These are phyloP conservation scores for Poa annua DNA, from an alignment of 176 grass and related monocot species.

Conservation along the genomic window DNA sequence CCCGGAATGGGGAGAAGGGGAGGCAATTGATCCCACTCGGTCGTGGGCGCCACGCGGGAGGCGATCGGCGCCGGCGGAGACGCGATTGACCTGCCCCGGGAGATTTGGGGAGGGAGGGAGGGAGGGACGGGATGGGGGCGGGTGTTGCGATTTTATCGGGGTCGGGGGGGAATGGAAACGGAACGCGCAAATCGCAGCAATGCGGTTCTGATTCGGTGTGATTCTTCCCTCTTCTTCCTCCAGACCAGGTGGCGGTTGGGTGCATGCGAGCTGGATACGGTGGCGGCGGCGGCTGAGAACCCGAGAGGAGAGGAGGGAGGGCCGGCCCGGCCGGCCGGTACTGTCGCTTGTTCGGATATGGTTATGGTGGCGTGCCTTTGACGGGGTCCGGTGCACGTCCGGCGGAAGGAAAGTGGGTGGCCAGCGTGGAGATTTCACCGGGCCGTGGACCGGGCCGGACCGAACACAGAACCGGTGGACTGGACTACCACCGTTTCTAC, in stretches of 20 bases:
- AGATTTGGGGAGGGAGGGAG: neutral
- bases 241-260: neutral
- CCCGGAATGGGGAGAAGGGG: neutral
- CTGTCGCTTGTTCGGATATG: neutral
- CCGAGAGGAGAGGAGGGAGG: conserved; percentile 32
- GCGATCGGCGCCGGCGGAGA: neutral
- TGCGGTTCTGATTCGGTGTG: conserved; percentile 9
- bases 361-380: neutral
- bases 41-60: conserved; percentile 42
- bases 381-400: conserved; percentile 37
- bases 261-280: conserved; percentile 20
- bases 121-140: neutral
- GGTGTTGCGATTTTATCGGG: conserved; percentile 43
- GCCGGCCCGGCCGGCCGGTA: conserved; percentile 42
- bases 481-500: too few species aligned
- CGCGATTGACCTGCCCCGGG: conserved; percentile 26
- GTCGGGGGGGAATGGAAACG: neutral
- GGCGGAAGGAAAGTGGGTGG: neutral
- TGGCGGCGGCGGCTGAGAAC: conserved; percentile 39
- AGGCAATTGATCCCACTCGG: neutral
- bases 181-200: neutral
- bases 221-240: neutral
- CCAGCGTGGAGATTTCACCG: neutral
- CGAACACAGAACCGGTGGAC: too few species aligned
- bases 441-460: too few species aligned